Evolutionary conservation across 192 early-diverging fungal species (phyloP).

Genomic region (Coemansia sp.): DNA sequence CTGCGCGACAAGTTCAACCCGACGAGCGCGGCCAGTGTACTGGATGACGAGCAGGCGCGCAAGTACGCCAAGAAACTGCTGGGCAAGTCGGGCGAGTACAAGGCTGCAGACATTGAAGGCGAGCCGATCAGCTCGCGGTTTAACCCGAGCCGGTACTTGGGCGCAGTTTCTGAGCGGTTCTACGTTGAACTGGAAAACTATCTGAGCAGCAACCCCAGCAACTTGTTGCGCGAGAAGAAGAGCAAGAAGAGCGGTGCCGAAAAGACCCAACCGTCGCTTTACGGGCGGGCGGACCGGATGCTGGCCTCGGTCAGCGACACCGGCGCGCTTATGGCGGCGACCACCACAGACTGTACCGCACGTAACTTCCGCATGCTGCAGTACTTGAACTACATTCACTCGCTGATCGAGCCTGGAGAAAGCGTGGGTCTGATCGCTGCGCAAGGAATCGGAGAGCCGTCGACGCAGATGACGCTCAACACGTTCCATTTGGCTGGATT

Average conservation of each 20-base stretch:
- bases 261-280: slow-evolving; percentile 52
- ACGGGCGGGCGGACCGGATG: slow-evolving; percentile 57
- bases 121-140: slow-evolving; percentile 80
- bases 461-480: slow-evolving; percentile 99
- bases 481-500: slow-evolving; percentile 99
- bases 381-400: slow-evolving; percentile 92
- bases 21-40: slow-evolving; percentile 55
- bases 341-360: slow-evolving; percentile 59
- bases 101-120: slow-evolving; percentile 5
- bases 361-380: slow-evolving; percentile 86
- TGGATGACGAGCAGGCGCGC: slow-evolving; percentile 73
- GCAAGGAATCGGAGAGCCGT: slow-evolving; percentile 97
- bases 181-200: slow-evolving; percentile 62
- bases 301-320: slow-evolving; percentile 64
- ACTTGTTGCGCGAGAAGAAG: slow-evolving; percentile 39
- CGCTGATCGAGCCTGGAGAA: slow-evolving; percentile 96
- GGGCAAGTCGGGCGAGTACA: slow-evolving; percentile 62
- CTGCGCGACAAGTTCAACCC: slow-evolving; percentile 81
- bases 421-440: slow-evolving; percentile 96
- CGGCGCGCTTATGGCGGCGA: slow-evolving; percentile 53
- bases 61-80: slow-evolving; percentile 72
- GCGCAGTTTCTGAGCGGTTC: slow-evolving; percentile 88
- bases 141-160: slow-evolving; percentile 80
- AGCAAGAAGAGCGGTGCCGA: slow-evolving; percentile 6
- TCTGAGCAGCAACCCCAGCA: slow-evolving; percentile 34